Conservation (phyloP, 208 protist genomes). For the Angomonas desouzai region DNA sequence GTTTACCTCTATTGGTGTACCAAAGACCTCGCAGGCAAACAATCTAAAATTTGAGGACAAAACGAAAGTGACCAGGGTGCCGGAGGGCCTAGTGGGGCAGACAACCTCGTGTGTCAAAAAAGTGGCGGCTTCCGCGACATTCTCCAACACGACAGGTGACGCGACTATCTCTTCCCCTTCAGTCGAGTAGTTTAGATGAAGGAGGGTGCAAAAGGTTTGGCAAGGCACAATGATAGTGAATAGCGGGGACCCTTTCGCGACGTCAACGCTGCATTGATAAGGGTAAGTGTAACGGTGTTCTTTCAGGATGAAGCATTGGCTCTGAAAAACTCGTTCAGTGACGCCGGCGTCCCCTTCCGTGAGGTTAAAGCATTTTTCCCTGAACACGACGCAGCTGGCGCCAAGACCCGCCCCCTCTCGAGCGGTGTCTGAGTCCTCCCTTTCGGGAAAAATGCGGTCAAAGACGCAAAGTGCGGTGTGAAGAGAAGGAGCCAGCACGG, state of each 20-base stretch:
- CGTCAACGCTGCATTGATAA: slow-evolving; percentile 11
- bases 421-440: slow-evolving; percentile 4
- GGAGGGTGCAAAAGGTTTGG: slow-evolving; percentile 11
- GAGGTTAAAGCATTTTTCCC: slow-evolving; percentile 1
- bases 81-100: slow-evolving; percentile 4
- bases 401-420: neutral
- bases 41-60: slow-evolving; percentile 30
- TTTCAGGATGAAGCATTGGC: slow-evolving; percentile 13
- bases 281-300: neutral
- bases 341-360: slow-evolving; percentile 22
- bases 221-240: slow-evolving; percentile 13
- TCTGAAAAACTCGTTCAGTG: slow-evolving; percentile 24
- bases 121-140: neutral
- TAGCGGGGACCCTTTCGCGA: neutral
- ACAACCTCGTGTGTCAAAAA: neutral
- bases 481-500: slow-evolving; percentile 27
- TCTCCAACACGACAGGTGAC: neutral
- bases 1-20: neutral
- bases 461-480: slow-evolving; percentile 58
- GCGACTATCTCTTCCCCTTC: slow-evolving; percentile 12
- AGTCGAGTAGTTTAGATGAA: slow-evolving; percentile 13
- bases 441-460: slow-evolving; percentile 24
- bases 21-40: slow-evolving; percentile 42
- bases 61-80: slow-evolving; percentile 25
- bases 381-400: neutral